Evolutionary conservation across 2,329 filamentous ascomycete species (phyloP), one percentile per base, ranked within the genome.

Genomic region (Clonostachys solani): DNA sequence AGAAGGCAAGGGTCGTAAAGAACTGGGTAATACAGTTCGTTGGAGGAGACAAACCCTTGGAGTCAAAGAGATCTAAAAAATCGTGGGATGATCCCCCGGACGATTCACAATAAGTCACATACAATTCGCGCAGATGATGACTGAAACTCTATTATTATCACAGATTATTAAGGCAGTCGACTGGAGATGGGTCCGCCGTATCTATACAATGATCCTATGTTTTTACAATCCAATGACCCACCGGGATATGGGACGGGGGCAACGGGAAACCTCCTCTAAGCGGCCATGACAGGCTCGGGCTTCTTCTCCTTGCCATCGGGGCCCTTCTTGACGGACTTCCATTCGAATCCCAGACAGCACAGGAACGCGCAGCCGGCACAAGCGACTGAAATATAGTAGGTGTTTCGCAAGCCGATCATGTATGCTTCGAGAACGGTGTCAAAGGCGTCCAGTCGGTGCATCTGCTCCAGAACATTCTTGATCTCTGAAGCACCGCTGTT

Each of bases 21-120:
- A 80, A 86, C 52, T 96, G 91, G 91, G 80, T 89, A 9, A 64
- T 83, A 48, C 71, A 74, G 36, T 94, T 92, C 64, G 82, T 95
- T 5, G 73, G 73, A 5, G 60, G 60, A 2, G 68, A 65, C 42
- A 35, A 12, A n/a, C 12, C 40, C 6, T 42, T 54, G 7, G 56
- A 19, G 13, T 55, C 49, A 29, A 52, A 34, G 15, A 46, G 29
- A 35, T 29, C 47, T 19, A 50, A 52, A 36, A 51, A 53, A 37
- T 65, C 61, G 17, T 72, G 68, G 68, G 68, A 71, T 48, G 56
- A 50, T 17, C 68, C 66, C n/a, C 69, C 69, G 1, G 63, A 69
- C 44, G 67, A 72, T 48, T 67, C 68, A 43, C 67, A 69, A 45
- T 69, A 49, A 59, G 33, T 17, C 23, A 29, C 2, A 10, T 29